Conservation (phyloP, 352 stramenopile species). For the Sclerospora graminicola region DNA sequence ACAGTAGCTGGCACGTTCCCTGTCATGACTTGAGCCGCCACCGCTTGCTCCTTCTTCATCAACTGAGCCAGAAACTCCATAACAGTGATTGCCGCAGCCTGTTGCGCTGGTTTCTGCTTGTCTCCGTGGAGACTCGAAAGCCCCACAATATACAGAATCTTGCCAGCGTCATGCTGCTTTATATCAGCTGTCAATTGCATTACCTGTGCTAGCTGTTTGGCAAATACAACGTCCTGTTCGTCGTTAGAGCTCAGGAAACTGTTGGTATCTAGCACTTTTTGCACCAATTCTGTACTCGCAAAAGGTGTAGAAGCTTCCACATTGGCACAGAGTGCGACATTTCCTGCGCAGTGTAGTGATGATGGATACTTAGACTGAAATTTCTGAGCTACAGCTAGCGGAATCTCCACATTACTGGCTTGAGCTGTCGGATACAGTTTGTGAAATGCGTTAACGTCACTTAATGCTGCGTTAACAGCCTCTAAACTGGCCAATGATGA, state of each 20-base stretch:
- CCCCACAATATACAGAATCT: constrained; percentile 28
- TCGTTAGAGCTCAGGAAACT: constrained; percentile 16
- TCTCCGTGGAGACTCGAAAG: constrained; percentile 14
- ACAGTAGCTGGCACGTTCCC: constrained; percentile 8
- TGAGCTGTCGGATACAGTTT: constrained; percentile 15
- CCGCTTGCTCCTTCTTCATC: constrained; percentile 16
- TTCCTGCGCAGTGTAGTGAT: constrained; percentile 23
- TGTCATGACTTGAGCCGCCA: constrained; percentile 32
- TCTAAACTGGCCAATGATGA: constrained; percentile 8
- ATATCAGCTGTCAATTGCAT: constrained; percentile 16
- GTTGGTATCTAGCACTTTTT: constrained; percentile 16
- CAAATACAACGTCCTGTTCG: constrained; percentile 22
- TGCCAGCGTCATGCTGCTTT: constrained; percentile 9
- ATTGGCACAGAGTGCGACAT: constrained; percentile 14
- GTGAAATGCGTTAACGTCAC: constrained; percentile 15
- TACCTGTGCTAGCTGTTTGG: constrained; percentile 22
- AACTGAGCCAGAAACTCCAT: constrained; percentile 29
- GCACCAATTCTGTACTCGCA: constrained; percentile 9
- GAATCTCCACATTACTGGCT: constrained; percentile 11
- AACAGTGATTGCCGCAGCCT: constrained; percentile 18
- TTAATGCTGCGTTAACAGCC: constrained; percentile 14
- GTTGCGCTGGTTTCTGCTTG: constrained; percentile 20
- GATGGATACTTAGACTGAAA: constrained; percentile 11
- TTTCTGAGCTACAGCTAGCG: constrained; percentile 18
- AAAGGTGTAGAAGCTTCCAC: constrained; percentile 2